Evolutionary conservation across 441 rosid species (phyloP).

Genomic region (Capsella rubella): DNA sequence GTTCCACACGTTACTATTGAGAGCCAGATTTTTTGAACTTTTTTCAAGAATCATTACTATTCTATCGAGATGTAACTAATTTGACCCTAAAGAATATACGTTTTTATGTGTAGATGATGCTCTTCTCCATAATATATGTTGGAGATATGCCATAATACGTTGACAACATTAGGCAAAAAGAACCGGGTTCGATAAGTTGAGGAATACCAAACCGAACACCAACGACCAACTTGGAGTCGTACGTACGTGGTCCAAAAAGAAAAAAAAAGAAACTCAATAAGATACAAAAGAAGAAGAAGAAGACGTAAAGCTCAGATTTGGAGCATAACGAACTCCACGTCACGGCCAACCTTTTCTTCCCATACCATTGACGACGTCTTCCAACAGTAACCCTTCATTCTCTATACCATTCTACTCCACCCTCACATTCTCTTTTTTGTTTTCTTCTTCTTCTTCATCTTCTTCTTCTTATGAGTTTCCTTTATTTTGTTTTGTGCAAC

Average conservation of each 20-base stretch:
- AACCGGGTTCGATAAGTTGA: conserved; percentile 35
- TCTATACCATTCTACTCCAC: conserved; percentile 18
- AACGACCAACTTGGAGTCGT: conserved; percentile 16
- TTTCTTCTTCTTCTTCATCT: background rate
- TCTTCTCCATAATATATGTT: background rate
- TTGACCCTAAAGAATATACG: background rate
- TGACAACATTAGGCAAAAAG: conserved; percentile 4
- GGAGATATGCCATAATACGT: conserved; percentile 11
- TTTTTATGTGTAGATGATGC: background rate
- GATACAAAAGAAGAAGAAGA: background rate
- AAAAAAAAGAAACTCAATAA: background rate
- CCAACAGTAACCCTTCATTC: conserved; percentile 22
- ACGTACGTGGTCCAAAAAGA: background rate
- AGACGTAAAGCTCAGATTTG: conserved; percentile 32
- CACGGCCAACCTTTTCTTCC: conserved; percentile 16
- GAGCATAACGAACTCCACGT: conserved; percentile 44
- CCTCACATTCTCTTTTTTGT: background rate
- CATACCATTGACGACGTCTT: conserved; percentile 23
- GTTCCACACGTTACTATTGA: too few species aligned
- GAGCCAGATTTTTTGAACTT: too few species aligned
- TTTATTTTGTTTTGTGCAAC: too few species aligned
- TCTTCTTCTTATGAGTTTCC: too few species aligned
- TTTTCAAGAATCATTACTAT: background rate
- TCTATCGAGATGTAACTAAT: background rate
- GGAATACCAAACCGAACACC: conserved; percentile 25